These are phyloP conservation scores for Cardamine resedifolia DNA, from an alignment of 345 rosid genomes.

Conservation along the genomic window DNA sequence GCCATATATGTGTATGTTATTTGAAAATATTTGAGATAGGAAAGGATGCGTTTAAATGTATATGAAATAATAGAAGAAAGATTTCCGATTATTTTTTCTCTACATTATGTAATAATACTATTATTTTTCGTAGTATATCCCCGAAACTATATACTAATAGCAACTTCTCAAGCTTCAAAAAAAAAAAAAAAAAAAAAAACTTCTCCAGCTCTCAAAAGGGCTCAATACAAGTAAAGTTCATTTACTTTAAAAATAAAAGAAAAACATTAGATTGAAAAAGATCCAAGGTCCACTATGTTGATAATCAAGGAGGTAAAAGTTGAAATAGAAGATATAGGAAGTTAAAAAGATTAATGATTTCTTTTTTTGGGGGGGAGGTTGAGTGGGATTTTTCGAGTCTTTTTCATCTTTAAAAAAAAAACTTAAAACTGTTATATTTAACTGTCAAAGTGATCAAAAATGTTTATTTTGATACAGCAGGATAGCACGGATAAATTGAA, in stretches of 20 bases:
- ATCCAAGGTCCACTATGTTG: slow-evolving; percentile 22
- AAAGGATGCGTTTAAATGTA: too few relatives aligned
- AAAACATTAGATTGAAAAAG: slow-evolving; percentile 12
- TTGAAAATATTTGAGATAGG: too few relatives aligned
- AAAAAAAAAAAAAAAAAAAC: not conserved
- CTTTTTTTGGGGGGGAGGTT: not conserved
- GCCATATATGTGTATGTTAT: too few relatives aligned
- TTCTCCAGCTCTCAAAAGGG: not conserved
- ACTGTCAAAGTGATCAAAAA: not conserved
- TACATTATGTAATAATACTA: too few relatives aligned
- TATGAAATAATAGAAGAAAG: too few relatives aligned
- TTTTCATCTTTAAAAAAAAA: too few relatives aligned
- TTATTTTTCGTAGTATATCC: too few relatives aligned
- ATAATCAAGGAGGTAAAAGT: slow-evolving; percentile 21
- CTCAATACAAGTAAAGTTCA: slow-evolving; percentile 24
- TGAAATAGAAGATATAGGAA: not conserved
- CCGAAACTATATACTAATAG: not conserved
- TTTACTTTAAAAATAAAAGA: slow-evolving; percentile 1
- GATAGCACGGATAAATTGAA: not conserved
- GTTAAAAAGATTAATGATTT: slow-evolving; percentile 20
- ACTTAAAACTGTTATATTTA: not conserved
- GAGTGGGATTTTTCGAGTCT: not conserved
- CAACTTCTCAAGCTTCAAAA: not conserved
- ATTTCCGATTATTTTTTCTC: too few relatives aligned
- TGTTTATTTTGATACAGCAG: not conserved